Base-by-base conservation (phyloP, 2,329 filamentous ascomycete species). In the Claviceps citrina region DNA sequence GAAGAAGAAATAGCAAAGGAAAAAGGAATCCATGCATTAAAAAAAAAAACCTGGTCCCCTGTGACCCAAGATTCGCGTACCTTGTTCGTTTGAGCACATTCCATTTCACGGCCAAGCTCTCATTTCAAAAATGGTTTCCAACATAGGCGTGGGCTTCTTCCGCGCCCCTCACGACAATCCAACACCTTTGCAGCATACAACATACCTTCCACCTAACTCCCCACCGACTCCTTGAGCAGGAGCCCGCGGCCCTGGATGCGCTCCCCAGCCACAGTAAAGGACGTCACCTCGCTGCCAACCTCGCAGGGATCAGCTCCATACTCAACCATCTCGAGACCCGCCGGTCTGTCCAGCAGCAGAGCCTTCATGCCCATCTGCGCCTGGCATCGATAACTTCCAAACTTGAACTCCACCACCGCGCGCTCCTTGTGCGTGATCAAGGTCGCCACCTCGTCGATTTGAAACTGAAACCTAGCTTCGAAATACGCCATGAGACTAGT, bases 361-460 rank as follows among this genome's bases (percentile, higher is more conserved):
- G 60, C 51, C 51, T 60, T 60, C 50, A 61, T 60, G 1, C 64
- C 69, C 38, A 65, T 61, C 54, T 71, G 63, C 0, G 70, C 61
- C 59, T 76, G 71, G 53, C 66, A 70, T 1, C 70, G 63, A 43
- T 63, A 75, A 41, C 68, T 72, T 0, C 67, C 68, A 46, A 76
- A 76, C 9, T 64, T 60, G 46, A 65, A 70, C 57, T 73, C 70
- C 12, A 70, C 45, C 2, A 65, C 58, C 0, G 49, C 49, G 18
- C 57, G 53, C 1, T 45, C 44, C 0, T 44, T 46, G 2, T 45
- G 52, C 20, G 46, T 42, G 27, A 54, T 48, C 16, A 64, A 51
- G 15, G 52, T 47, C 3, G 55, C 46, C 39, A 70, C 52, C 36
- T 55, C 49, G 43, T 74, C 71, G 7, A 67, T 43, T 47, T 74